Evolutionary conservation across 2,329 filamentous ascomycete genomes (phyloP).

Genomic region (Ophiosphaerella herpotricha): DNA sequence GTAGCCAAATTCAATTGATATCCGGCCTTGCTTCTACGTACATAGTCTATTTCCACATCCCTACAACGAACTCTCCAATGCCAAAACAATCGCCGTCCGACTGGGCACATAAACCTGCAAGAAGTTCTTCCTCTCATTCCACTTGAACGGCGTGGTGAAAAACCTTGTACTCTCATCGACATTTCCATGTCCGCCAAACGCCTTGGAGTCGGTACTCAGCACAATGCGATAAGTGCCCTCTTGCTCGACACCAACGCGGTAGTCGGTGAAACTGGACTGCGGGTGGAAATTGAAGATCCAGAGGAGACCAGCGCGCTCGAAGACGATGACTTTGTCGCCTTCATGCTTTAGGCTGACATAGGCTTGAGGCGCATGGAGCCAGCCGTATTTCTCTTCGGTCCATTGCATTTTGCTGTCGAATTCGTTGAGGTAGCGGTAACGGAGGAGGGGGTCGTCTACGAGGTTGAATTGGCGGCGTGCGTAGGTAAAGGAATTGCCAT

Average conservation of each 20-base stretch:
- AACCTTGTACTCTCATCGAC: conserved; percentile 82
- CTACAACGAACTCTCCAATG: conserved; percentile 36
- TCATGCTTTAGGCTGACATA: conserved; percentile 96
- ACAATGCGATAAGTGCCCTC: conserved; percentile 86
- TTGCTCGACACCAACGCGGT: conserved; percentile 84
- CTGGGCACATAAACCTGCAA: conserved; percentile 88
- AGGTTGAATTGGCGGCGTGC: conserved; percentile 92
- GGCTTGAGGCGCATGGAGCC: conserved; percentile 83
- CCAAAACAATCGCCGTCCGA: conserved; percentile 74
- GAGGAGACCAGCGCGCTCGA: conserved; percentile 86
- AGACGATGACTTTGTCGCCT: conserved; percentile 90
- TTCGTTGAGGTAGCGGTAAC: conserved; percentile 89
- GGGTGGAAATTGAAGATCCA: conserved; percentile 98
- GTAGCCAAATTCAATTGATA: no score
- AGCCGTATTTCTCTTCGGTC: conserved; percentile 85
- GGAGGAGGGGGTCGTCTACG: conserved; percentile 80
- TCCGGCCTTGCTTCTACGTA: no score
- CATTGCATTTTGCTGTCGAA: conserved; percentile 93
- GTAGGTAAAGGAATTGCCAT: conserved; percentile 92
- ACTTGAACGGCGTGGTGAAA: conserved; percentile 87
- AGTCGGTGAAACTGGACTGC: conserved; percentile 83
- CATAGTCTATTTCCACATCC: no score
- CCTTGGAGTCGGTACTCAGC: conserved; percentile 76
- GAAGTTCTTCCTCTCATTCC: conserved; percentile 91
- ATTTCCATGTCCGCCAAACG: conserved; percentile 78